phyloP scores from a whole-genome alignment of 2,329 filamentous ascomycete genomes.

The Phialophora tarda region DNA sequence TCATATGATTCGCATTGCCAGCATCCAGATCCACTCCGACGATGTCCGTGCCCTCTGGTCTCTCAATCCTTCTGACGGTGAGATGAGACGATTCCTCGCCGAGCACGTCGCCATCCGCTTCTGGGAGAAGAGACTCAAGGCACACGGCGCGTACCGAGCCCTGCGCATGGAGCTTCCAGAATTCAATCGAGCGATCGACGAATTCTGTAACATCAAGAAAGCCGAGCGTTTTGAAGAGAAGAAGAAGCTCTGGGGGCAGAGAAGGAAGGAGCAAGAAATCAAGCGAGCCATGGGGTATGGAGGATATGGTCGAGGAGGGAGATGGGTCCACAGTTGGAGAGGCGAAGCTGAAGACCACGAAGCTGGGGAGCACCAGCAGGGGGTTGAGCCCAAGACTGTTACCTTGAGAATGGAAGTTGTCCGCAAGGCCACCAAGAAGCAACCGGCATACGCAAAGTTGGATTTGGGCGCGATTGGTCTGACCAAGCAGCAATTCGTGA shows the following conservation, averaged over 20 bases:
- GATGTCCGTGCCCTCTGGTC: constrained; percentile 32
- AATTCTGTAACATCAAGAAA: constrained; percentile 20
- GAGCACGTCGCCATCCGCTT: constrained; percentile 31
- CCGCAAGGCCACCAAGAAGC: constrained; percentile 16
- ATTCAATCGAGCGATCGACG: constrained; percentile 28
- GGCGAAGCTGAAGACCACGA: not conserved
- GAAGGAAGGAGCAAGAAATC: constrained; percentile 3
- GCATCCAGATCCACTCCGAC: constrained; percentile 33
- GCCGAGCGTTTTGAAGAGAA: not conserved
- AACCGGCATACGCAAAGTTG: constrained; percentile 25
- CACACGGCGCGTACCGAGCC: constrained; percentile 24
- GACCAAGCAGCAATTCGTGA: constrained; percentile 22
- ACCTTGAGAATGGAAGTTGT: constrained; percentile 24
- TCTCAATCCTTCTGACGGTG: constrained; percentile 10
- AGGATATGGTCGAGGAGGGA: not conserved
- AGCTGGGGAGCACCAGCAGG: not conserved
- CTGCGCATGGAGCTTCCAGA: constrained; percentile 30
- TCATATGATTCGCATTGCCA: constrained; percentile 25
- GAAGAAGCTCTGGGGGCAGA: constrained; percentile 4
- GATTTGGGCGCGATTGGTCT: constrained; percentile 28
- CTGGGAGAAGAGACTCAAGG: constrained; percentile 26
- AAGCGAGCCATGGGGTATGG: not conserved
- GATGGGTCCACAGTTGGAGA: not conserved
- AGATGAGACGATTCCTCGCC: constrained; percentile 27
- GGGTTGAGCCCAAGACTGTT: constrained; percentile 1